Conservation (phyloP, 2,329 filamentous ascomycete genomes). For the Fusarium sp. region DNA sequence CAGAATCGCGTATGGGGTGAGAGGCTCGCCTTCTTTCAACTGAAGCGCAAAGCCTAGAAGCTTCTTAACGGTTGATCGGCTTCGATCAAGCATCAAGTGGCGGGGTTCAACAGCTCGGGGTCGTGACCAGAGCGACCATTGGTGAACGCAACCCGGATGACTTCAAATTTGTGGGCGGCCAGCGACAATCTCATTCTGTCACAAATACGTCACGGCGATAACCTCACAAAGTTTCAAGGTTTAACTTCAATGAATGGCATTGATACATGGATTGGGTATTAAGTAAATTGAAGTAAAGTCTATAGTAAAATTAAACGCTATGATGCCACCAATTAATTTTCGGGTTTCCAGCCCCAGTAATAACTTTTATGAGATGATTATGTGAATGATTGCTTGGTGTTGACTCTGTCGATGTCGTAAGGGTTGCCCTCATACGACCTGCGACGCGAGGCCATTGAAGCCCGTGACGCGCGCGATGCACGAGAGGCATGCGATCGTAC, state of each 20-base stretch:
- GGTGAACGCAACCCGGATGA: background rate
- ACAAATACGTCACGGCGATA: background rate
- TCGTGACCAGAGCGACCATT: background rate
- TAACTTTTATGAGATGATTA: constrained; percentile 16
- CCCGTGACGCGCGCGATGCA: constrained; percentile 9
- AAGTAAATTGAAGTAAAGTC: constrained; percentile 12
- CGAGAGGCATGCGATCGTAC: constrained; percentile 20
- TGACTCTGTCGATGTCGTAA: constrained; percentile 33
- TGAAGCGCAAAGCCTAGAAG: background rate
- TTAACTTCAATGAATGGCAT: background rate
- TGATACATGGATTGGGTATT: background rate
- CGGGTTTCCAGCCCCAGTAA: background rate
- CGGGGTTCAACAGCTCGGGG: background rate
- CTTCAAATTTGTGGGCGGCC: background rate
- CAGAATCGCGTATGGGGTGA: background rate
- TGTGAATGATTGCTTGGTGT: constrained; percentile 32
- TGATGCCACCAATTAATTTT: constrained; percentile 5
- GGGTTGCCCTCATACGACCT: constrained; percentile 32
- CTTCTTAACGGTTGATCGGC: background rate
- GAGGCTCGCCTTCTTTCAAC: background rate
- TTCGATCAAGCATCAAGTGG: background rate
- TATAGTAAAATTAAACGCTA: constrained; percentile 19
- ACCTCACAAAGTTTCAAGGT: background rate
- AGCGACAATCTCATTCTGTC: too few species aligned
- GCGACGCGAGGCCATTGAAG: constrained; percentile 21